phyloP scores from a whole-genome alignment of 2,329 filamentous ascomycete species.

The Aspergillus awamori region DNA sequence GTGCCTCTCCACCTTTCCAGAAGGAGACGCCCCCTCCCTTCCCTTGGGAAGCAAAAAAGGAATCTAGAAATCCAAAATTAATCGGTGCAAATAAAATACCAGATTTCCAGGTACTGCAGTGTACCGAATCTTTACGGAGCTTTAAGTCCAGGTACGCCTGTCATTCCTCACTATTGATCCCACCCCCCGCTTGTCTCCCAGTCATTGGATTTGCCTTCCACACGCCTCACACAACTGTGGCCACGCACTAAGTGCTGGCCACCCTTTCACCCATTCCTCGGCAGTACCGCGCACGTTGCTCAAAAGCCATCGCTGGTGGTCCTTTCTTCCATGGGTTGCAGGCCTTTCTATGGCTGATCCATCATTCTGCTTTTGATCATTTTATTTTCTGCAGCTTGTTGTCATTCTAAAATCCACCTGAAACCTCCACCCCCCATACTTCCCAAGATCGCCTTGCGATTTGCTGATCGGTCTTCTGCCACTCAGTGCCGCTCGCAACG shows the following conservation, averaged over 20 bases:
- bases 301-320: slow-evolving; percentile 11
- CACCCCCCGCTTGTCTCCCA: slow-evolving; percentile 20
- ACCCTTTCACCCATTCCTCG: slow-evolving; percentile 25
- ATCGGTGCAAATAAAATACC: slow-evolving; percentile 22
- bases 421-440: not conserved
- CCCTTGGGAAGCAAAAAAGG: not conserved
- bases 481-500: slow-evolving; percentile 2
- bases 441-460: slow-evolving; percentile 3
- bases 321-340: slow-evolving; percentile 14
- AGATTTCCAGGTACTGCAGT: slow-evolving; percentile 21
- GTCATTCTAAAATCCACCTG: not conserved
- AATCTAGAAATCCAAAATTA: slow-evolving; percentile 2
- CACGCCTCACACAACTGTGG: slow-evolving; percentile 28
- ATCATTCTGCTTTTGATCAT: slow-evolving; percentile 3
- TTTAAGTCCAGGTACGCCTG: slow-evolving; percentile 29
- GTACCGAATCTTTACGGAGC: slow-evolving; percentile 17
- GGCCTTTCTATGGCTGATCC: slow-evolving; percentile 13
- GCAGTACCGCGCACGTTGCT: slow-evolving; percentile 25
- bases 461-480: slow-evolving; percentile 15
- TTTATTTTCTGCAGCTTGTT: slow-evolving; percentile 1
- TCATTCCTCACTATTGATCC: slow-evolving; percentile 19
- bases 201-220: slow-evolving; percentile 20
- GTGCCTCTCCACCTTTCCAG: slow-evolving; percentile 35
- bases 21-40: slow-evolving; percentile 15
- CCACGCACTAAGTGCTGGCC: slow-evolving; percentile 30